Base-by-base conservation (phyloP, 2,329 filamentous ascomycete species). In the Stagonosporopsis chrysanthemi region DNA sequence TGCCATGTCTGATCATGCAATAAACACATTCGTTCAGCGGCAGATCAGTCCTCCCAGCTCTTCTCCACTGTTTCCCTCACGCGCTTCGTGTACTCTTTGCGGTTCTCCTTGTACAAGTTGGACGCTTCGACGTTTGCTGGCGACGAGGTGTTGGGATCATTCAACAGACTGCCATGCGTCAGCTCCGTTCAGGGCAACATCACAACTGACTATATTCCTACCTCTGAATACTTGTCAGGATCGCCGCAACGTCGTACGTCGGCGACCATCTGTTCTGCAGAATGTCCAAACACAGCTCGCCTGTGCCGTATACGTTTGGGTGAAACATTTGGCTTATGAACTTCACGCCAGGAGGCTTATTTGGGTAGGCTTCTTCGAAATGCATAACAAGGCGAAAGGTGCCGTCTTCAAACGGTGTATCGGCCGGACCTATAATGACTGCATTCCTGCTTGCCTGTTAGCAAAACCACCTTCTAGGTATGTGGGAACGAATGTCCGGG, bases 261-360 rank as follows among this genome's bases (percentile, higher is more conserved):
- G 95, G 95, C 76, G 94, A 98, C 95, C 95, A 99, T 66, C 95
- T 84, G 75, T 99, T 99, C 79, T 99, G 95, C 57, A 99, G 79
- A 66, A 99, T 99, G 74, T 99, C 95, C 65, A 99, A 81, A 74
- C 95, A 99, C 47, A 99, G 84, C 81, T 99, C 95, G 60, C 95
- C 95, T 0, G 93, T 98, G 50, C 91, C 93, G 76, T 99, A 99
- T 55, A 99, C 95, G 74, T 99, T 99, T 17, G 95, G 95, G 71
- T 99, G 95, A 78, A 99, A 99, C 95, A 99, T 99, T 77, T 95
- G 88, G 78, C 91, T 96, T 76, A 99, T 96, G 77, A 99, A 99
- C 75, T 98, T 98, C 80, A 98, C 95, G 31, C 92, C 90, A 0
- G 95, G 95, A 5, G 95, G 95, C 77, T 98, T 98, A 81, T 98